Percentiles rank a stretch among this genome's conserved stretches.
phyloP scores from a whole-genome alignment of 1,139 yeast species.

The Pichia cactophila region DNA sequence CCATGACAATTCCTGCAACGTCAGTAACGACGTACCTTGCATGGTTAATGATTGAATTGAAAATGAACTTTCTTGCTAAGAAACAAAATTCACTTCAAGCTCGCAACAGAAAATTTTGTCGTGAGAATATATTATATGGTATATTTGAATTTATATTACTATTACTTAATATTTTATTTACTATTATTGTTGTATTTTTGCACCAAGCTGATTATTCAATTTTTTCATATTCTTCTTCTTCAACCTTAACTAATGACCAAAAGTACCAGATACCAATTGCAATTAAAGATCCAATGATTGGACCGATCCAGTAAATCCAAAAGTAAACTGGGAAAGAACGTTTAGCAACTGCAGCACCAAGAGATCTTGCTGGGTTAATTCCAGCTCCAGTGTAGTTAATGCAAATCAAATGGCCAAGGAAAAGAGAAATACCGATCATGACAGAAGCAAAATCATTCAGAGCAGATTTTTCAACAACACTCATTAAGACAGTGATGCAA shows the following conservation, averaged over 20 bases:
- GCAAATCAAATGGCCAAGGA: conserved; percentile 75
- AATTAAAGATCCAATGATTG: conserved; percentile 59
- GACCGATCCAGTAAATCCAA: conserved; percentile 94
- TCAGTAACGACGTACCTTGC: not conserved
- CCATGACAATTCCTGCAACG: not conserved
- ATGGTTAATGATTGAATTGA: not conserved
- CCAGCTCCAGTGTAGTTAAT: conserved; percentile 90
- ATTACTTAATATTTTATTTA: too few relatives aligned
- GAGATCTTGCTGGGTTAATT: conserved; percentile 82
- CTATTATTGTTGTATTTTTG: too few relatives aligned
- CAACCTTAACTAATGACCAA: conserved; percentile 60
- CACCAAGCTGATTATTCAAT: not conserved
- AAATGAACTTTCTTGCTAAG: too few relatives aligned
- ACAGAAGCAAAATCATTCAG: conserved; percentile 78
- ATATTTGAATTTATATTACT: not conserved
- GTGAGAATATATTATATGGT: not conserved
- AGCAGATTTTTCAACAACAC: conserved; percentile 78
- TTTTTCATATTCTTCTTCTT: conserved; percentile 32
- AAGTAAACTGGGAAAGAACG: conserved; percentile 70
- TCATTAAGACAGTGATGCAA: conserved; percentile 69
- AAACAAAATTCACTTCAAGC: too few relatives aligned
- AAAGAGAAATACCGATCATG: conserved; percentile 74
- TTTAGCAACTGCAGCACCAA: conserved; percentile 65
- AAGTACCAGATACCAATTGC: conserved; percentile 64
- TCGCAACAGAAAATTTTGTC: too few relatives aligned